A percentile compares a stretch with the other conserved stretches of the same genome.
Evolutionary conservation across 768 basidiomycete species (phyloP).

Genomic region (Pisolithus albus): DNA sequence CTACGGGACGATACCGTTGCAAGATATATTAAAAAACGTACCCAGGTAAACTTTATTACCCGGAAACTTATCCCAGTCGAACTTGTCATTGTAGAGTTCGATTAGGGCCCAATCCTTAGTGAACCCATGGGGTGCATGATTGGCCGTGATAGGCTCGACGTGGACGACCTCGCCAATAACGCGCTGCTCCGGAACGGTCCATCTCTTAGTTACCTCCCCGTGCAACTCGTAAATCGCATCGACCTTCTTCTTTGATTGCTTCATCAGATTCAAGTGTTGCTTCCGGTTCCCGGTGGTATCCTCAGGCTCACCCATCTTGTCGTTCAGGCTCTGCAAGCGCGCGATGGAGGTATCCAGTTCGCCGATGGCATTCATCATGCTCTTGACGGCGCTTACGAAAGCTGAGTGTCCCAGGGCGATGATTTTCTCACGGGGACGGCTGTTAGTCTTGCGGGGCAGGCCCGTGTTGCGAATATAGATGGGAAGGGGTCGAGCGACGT

Average conservation of each 20-base stretch:
- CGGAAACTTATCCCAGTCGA: constrained; percentile 27
- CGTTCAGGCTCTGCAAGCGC: no score
- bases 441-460: no score
- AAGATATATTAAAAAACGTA: constrained; percentile 14
- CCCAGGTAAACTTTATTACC: constrained; percentile 31
- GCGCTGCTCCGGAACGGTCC: constrained; percentile 5
- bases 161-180: constrained; percentile 29
- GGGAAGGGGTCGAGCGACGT: constrained; percentile 11
- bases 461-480: background rate
- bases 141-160: constrained; percentile 19
- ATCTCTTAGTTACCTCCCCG: background rate
- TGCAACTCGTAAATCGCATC: background rate
- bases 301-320: no score
- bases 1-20: no score
- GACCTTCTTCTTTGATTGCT: background rate
- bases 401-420: no score
- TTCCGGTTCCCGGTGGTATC: no score
- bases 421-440: no score
- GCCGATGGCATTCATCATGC: no score
- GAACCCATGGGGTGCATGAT: constrained; percentile 10
- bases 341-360: no score
- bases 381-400: no score
- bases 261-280: no score
- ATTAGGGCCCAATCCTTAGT: constrained; percentile 30
- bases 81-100: constrained; percentile 6